Percentiles rank a stretch among this genome's conserved stretches.
These are phyloP conservation scores for Colletotrichum sp. DNA, from an alignment of 2,329 filamentous ascomycete species.

Conservation along the genomic window DNA sequence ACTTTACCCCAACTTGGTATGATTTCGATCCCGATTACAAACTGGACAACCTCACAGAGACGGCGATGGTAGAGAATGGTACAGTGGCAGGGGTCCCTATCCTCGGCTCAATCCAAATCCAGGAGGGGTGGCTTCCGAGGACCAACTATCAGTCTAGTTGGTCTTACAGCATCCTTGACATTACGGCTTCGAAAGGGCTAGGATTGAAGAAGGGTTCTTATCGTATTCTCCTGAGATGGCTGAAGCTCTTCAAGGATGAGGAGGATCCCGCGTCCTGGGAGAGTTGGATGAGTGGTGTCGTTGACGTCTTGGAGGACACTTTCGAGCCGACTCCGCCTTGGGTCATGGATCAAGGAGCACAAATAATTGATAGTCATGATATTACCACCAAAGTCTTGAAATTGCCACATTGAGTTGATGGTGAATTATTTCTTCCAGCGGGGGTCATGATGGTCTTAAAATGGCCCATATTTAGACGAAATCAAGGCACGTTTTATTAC, in stretches of 20 bases:
- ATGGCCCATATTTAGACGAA: neutral
- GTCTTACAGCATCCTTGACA: constrained; percentile 5
- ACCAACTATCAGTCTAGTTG: neutral
- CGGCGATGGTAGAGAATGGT: neutral
- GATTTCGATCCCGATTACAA: neutral
- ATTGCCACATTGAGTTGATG: neutral
- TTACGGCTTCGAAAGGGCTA: neutral
- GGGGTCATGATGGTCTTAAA: neutral
- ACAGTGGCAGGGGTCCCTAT: neutral
- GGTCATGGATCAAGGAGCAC: neutral
- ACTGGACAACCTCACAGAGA: constrained; percentile 2
- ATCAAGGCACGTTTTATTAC: neutral
- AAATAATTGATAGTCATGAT: neutral
- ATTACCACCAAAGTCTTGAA: rapidly evolving
- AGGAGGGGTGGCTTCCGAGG: neutral
- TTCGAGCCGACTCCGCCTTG: neutral
- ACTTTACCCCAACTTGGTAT: constrained; percentile 6
- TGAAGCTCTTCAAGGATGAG: constrained; percentile 11
- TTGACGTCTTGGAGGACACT: constrained; percentile 2
- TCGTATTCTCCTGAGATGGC: constrained; percentile 24
- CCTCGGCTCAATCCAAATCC: neutral
- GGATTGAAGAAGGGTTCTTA: constrained; percentile 22
- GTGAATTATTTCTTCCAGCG: neutral
- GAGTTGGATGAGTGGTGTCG: constrained; percentile 9
- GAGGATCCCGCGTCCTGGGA: constrained; percentile 10